phyloP scores from a whole-genome alignment of 1,139 yeast genomes.

The Kurtzmaniella quercitrusa region DNA sequence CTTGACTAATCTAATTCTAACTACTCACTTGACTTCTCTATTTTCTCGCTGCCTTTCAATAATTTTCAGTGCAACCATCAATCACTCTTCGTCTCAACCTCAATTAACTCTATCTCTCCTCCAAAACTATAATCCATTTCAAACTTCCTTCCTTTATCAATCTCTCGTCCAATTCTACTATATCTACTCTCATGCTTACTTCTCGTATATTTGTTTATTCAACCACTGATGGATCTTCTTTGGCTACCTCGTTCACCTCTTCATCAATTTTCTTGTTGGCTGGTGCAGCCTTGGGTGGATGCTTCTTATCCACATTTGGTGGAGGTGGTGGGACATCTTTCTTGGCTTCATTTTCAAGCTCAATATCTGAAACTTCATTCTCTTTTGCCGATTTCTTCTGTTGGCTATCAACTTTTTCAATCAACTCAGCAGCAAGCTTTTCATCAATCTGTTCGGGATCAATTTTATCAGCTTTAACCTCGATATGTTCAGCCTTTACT shows the following conservation, averaged over 20 bases:
- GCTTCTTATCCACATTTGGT: slow-evolving; percentile 22
- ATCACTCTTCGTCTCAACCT: too few species aligned
- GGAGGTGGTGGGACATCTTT: slow-evolving; percentile 1
- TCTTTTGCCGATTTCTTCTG: neutral
- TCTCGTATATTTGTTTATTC: slow-evolving; percentile 4
- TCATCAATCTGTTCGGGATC: neutral
- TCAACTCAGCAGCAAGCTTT: neutral
- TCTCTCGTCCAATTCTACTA: neutral
- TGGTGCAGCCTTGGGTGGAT: slow-evolving; percentile 42
- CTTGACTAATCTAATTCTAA: too few species aligned
- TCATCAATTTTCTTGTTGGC: slow-evolving; percentile 37
- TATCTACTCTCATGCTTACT: slow-evolving; percentile 6
- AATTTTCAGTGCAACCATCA: too few species aligned
- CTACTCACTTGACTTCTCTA: too few species aligned
- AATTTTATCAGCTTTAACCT: neutral
- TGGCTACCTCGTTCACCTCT: slow-evolving; percentile 32
- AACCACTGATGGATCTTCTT: slow-evolving; percentile 26
- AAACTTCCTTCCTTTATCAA: too few species aligned
- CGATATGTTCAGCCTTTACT: slow-evolving; percentile 9
- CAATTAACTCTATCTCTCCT: too few species aligned
- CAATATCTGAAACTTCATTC: neutral
- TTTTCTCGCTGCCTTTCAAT: too few species aligned
- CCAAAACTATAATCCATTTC: too few species aligned
- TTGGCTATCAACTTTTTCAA: neutral
- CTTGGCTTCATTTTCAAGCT: slow-evolving; percentile 1